Conservation (phyloP, 2,329 filamentous ascomycete species). For the Trichoderma lentiforme region DNA sequence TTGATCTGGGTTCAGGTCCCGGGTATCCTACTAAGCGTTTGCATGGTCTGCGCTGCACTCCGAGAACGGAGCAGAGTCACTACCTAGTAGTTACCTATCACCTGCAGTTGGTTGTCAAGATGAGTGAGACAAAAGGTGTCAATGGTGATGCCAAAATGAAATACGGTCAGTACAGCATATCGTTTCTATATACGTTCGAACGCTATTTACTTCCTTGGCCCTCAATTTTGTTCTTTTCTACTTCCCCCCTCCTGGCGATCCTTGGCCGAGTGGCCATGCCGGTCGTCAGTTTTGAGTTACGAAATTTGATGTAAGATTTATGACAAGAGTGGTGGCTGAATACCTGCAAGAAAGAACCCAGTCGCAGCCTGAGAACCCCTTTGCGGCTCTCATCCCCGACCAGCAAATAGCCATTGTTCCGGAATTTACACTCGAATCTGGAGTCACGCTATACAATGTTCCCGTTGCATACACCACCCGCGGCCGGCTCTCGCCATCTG, state of each 20-base stretch:
- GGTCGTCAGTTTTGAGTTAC: neutral
- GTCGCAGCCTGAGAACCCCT: constrained; percentile 87
- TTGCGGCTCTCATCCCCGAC: constrained; percentile 78
- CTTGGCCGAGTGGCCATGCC: neutral
- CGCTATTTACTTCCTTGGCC: neutral
- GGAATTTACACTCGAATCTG: constrained; percentile 88
- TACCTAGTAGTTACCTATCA: neutral
- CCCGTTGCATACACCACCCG: constrained; percentile 66
- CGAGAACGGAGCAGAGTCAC: constrained; percentile 7
- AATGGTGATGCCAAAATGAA: constrained; percentile 23
- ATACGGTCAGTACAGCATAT: constrained; percentile 31
- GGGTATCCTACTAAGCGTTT: neutral
- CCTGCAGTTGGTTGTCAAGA: constrained; percentile 10
- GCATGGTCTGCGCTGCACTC: neutral
- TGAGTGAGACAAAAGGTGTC: constrained; percentile 25
- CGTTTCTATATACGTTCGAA: neutral
- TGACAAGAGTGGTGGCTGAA: constrained; percentile 53
- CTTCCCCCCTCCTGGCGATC: neutral
- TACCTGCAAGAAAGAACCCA: constrained; percentile 62
- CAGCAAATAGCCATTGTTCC: constrained; percentile 85
- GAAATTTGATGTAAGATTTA: constrained; percentile 19
- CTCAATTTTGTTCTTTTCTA: neutral
- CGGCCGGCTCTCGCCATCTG: constrained; percentile 55
- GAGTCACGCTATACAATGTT: constrained; percentile 74
- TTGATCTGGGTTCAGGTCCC: neutral